phyloP scores from a whole-genome alignment of 345 rosid genomes.

The Citropsis articulata region DNA sequence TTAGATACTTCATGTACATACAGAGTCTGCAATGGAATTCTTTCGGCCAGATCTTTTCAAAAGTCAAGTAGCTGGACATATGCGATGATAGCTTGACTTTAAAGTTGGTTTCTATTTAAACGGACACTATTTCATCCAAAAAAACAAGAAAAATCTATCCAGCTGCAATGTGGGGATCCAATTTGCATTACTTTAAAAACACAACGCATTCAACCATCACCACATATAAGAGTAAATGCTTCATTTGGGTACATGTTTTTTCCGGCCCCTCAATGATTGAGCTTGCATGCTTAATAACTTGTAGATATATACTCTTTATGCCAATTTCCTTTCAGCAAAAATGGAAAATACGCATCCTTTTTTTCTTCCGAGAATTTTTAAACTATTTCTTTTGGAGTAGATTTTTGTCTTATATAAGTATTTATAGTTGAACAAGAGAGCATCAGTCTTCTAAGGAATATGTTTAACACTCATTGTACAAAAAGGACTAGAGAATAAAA shows the following conservation, averaged over 20 bases:
- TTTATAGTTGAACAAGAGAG: too few relatives aligned
- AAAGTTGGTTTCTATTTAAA: neutral
- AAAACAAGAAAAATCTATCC: neutral
- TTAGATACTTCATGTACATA: neutral
- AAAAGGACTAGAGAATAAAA: too few relatives aligned
- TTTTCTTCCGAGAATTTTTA: too few relatives aligned
- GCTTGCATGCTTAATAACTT: neutral
- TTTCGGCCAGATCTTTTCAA: neutral
- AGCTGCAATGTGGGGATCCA: neutral
- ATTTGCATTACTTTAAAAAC: neutral
- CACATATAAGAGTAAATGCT: neutral
- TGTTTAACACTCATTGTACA: too few relatives aligned
- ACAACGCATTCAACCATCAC: neutral
- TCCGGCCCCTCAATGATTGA: neutral
- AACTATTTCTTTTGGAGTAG: too few relatives aligned
- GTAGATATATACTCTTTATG: too few relatives aligned
- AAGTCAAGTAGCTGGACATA: neutral
- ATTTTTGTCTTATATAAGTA: too few relatives aligned
- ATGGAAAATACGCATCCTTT: too few relatives aligned
- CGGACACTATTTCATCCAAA: neutral
- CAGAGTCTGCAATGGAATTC: neutral
- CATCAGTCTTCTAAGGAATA: too few relatives aligned
- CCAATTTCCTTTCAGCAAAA: too few relatives aligned
- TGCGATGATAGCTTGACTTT: neutral
- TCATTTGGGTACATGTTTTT: neutral